Evolutionary conservation across 768 basidiomycete species (phyloP), one percentile per base, ranked within the genome.

Genomic region (Hebeloma cylindrosporum): DNA sequence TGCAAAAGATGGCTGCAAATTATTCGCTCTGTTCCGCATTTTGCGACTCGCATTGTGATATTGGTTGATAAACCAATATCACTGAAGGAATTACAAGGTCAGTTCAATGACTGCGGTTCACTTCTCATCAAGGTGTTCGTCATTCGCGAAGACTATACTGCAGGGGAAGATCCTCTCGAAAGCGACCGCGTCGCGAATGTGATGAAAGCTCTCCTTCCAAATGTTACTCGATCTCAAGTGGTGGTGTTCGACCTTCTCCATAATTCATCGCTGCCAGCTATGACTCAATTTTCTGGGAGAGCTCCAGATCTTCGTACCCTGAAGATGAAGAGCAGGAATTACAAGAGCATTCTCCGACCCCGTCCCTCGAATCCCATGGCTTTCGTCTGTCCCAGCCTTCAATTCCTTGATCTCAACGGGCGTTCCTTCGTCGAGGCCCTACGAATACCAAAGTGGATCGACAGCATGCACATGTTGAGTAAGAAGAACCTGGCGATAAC

Each of bases 211-310:
- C 16, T 55, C 4, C 17, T 39, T 3, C 40, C 22, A 13, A 48
- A 56, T 28, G 34, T 56, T 9, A 32, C 37, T 8, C 50, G 54
- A n/a, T 52, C 47, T 14, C 21, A 38, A 13, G 54, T 56, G 7
- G 40, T 56, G 25, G 42, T 52, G 2, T 52, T 57, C 29, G 51
- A 57, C 35, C 25, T 57, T 22, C 32, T 53, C 9, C 43, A 50
- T 14, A 41, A 26, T 16, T 25, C 50, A 3, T 54, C 56, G 6
- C 40, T 57, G 7, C 52, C 52, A 2, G 48, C 28, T n/a, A 40
- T 48, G 17, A 40, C 36, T 10, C 29, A 50, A 32, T 52, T 57
- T 31, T 42, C 48, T 4, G 52, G 48, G 0, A 40, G 31, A 7
- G 40, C 48, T 11, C 22, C 33, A 7, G 36, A 50, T 8, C 44